These are phyloP conservation scores for Aspergillus bridgeri DNA, from an alignment of 495 filamentous ascomycete genomes.

Conservation along the genomic window DNA sequence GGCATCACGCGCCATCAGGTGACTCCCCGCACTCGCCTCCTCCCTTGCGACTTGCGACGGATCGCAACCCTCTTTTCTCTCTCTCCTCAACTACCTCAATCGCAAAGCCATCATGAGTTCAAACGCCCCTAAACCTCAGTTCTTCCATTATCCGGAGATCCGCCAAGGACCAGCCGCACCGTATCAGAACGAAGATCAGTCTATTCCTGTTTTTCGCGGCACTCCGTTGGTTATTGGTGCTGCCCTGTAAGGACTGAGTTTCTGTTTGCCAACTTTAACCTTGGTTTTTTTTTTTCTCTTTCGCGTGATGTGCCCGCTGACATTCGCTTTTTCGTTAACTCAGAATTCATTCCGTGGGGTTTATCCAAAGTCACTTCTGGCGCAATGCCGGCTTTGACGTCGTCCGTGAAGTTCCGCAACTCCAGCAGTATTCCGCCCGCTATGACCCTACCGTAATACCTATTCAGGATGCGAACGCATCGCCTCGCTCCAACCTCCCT, in stretches of 20 bases:
- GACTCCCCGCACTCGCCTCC: neutral
- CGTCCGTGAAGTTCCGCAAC: constrained; percentile 53
- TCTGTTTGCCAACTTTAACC: neutral
- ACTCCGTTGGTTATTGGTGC: constrained; percentile 47
- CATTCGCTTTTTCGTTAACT: neutral
- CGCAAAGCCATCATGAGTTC: constrained; percentile 20
- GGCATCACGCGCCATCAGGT: neutral
- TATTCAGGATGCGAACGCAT: constrained; percentile 34
- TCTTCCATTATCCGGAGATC: constrained; percentile 43
- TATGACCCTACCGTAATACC: constrained; percentile 88
- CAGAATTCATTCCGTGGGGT: constrained; percentile 53
- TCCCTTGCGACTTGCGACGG: neutral
- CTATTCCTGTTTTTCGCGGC: constrained; percentile 54
- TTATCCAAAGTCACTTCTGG: constrained; percentile 64
- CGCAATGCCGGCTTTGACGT: constrained; percentile 67
- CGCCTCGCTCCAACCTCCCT: constrained; percentile 24
- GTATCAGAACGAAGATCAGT: constrained; percentile 46
- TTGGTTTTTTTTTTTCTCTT: too few species aligned
- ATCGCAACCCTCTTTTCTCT: neutral
- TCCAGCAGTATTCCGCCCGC: constrained; percentile 59
- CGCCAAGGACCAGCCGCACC: constrained; percentile 42
- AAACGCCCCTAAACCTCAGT: constrained; percentile 18
- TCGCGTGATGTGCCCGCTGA: neutral
- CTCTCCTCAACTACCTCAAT: neutral
- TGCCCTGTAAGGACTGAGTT: constrained; percentile 38